Evolutionary conservation across 169 alveolate species (phyloP).

Genomic region (Toxoplasma gondii): DNA sequence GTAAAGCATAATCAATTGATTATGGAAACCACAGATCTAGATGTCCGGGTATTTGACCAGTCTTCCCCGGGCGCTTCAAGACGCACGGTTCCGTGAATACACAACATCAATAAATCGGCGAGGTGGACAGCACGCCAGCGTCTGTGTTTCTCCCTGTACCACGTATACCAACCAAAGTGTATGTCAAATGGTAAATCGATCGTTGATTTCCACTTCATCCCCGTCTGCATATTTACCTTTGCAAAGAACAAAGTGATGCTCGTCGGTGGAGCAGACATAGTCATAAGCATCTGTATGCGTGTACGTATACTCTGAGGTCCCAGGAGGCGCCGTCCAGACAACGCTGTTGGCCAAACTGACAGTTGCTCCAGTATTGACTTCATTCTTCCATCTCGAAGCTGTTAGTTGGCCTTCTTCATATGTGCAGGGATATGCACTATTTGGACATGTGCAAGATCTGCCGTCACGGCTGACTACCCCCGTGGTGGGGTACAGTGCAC

Average conservation of each 20-base stretch:
- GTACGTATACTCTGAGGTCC: background rate
- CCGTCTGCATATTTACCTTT: background rate
- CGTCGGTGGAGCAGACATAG: background rate
- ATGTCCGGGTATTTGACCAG: no score
- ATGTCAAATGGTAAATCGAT: no score
- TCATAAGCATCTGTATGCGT: background rate
- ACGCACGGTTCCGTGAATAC: no score
- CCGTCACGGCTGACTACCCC: background rate
- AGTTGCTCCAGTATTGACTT: background rate
- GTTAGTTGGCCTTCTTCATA: background rate
- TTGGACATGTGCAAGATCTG: background rate
- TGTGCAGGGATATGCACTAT: conserved; percentile 33
- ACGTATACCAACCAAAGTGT: no score
- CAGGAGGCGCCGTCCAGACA: background rate
- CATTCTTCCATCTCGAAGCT: background rate
- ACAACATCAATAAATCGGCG: no score
- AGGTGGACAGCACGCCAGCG: no score
- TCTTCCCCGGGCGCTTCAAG: no score
- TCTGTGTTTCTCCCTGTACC: no score
- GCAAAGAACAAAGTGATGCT: background rate
- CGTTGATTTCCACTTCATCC: no score
- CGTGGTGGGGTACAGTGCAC: background rate
- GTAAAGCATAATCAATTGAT: no score
- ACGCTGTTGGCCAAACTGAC: background rate
- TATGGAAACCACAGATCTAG: no score